Base-by-base conservation (phyloP, 2,329 filamentous ascomycete genomes). In the Diplocarpon rosae region DNA sequence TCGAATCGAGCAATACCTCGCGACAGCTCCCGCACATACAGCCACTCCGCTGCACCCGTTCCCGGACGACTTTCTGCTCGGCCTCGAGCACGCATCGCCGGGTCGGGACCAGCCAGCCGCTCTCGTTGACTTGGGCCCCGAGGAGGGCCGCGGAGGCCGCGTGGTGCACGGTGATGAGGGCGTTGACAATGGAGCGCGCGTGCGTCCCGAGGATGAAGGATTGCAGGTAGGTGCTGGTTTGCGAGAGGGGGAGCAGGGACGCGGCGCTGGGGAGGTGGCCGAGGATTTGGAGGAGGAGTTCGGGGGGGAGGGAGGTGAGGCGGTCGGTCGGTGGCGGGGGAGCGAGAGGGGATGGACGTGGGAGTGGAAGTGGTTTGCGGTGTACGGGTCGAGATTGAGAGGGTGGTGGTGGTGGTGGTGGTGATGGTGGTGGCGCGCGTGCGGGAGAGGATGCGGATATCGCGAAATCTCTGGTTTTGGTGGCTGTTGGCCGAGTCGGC, bases 271-370 rank as follows among this genome's bases (percentile, higher is more conserved):
- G 49, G 10, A 57, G 50, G 43, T 52, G 44, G n/a, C 47, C 37
- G 36, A 57, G 43, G 39, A 57, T 52, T 16, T 39, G 24, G 16
- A 69, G 62, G 29, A 69, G 56, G 30, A 71, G 57, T 54, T 71
- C 69, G 31, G 48, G 45, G 17, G 55, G 52, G 31, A 56, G 43
- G 37, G 45, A 43, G n/a, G 48, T 45, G 17, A 55, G 49, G 6
- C 7, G 36, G 20, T 42, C 42, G 14, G 33, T 37, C 31, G 41
- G 11, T 16, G 9, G 17, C 5, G 1, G n/a, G n/a, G 13, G 20
- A 31, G 14, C 15, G 31, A 24, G 29, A 6, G 10, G n/a, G 13
- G 27, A 17, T 16, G 16, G 17, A 28, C 32, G n/a, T n/a, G n/a
- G n/a, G n/a, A n/a, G n/a, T n/a, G n/a, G n/a, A n/a, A n/a, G n/a